Evolutionary conservation across 148 eudicot species (phyloP).

Genomic region (Simmondsia chinensis): DNA sequence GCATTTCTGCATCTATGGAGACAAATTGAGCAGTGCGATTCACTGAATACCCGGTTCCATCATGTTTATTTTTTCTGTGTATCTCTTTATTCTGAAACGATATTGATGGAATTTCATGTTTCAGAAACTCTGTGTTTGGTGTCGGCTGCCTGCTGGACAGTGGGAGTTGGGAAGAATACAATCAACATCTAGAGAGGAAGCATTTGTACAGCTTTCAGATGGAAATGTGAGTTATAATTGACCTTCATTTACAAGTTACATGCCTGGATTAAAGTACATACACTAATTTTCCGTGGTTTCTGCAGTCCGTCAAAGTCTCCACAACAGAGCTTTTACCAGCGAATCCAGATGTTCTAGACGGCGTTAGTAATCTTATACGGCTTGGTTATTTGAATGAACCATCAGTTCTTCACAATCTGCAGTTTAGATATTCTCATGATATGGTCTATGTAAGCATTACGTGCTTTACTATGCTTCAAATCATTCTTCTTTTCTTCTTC

Average conservation of each 20-base stretch:
- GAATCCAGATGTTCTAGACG: slow-evolving; percentile 83
- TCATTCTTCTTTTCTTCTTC: slow-evolving; percentile 5
- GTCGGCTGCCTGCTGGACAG: slow-evolving; percentile 45
- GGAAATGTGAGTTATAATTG: slow-evolving; percentile 54
- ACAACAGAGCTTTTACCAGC: slow-evolving; percentile 74
- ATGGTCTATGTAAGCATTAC: slow-evolving; percentile 57
- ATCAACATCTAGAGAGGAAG: slow-evolving; percentile 56
- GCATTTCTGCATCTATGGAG: too few species aligned
- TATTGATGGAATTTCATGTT: slow-evolving; percentile 14
- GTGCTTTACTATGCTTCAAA: slow-evolving; percentile 1
- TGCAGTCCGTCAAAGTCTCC: slow-evolving; percentile 49
- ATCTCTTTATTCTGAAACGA: background rate
- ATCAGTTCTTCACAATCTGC: slow-evolving; percentile 79
- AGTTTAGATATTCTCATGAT: slow-evolving; percentile 61
- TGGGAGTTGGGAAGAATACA: slow-evolving; percentile 75
- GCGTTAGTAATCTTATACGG: slow-evolving; percentile 84
- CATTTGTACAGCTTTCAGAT: slow-evolving; percentile 44
- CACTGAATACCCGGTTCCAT: too few species aligned
- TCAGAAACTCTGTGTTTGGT: slow-evolving; percentile 93
- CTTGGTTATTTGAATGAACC: slow-evolving; percentile 97
- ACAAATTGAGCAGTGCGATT: too few species aligned
- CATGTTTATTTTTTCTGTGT: background rate
- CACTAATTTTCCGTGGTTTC: slow-evolving; percentile 12
- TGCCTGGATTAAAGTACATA: slow-evolving; percentile 4
- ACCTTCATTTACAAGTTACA: slow-evolving; percentile 4